phyloP scores from a whole-genome alignment of 768 basidiomycete species.

The Pulveroboletus sp. region DNA sequence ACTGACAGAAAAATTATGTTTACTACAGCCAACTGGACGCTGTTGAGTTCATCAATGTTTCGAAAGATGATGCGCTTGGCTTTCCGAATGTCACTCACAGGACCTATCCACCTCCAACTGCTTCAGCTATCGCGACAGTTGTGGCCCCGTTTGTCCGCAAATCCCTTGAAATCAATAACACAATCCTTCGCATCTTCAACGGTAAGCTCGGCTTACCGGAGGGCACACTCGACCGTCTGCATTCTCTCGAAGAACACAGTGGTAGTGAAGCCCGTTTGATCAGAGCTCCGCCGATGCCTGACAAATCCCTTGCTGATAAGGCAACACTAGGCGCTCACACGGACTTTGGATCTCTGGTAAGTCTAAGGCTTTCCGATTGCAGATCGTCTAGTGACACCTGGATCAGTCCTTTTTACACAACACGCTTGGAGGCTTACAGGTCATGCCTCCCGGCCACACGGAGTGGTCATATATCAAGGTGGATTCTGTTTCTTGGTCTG shows the following conservation, averaged over 20 bases:
- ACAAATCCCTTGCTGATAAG: constrained; percentile 27
- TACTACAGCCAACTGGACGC: constrained; percentile 37
- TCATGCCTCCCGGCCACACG: constrained; percentile 57
- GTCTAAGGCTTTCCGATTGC: constrained; percentile 6
- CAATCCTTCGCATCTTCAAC: constrained; percentile 55
- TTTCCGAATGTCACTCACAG: constrained; percentile 54
- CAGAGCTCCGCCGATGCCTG: constrained; percentile 42
- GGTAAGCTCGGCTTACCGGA: constrained; percentile 50
- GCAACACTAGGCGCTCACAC: constrained; percentile 65
- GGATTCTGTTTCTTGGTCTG: neutral
- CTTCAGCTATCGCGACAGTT: constrained; percentile 46
- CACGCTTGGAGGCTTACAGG: constrained; percentile 67
- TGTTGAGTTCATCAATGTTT: constrained; percentile 63
- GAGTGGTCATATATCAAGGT: constrained; percentile 71
- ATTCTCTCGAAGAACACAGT: constrained; percentile 45
- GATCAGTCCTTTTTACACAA: constrained; percentile 68
- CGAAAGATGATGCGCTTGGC: constrained; percentile 66
- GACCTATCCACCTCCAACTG: constrained; percentile 54
- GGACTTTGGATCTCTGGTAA: constrained; percentile 70
- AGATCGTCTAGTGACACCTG: neutral
- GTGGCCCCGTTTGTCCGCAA: constrained; percentile 57
- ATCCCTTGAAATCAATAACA: constrained; percentile 54
- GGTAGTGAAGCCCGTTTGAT: constrained; percentile 59
- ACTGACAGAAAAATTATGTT: neutral
- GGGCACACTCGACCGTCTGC: constrained; percentile 44